Base-by-base conservation (phyloP, 768 basidiomycete species). In the Lentinula sp. region DNA sequence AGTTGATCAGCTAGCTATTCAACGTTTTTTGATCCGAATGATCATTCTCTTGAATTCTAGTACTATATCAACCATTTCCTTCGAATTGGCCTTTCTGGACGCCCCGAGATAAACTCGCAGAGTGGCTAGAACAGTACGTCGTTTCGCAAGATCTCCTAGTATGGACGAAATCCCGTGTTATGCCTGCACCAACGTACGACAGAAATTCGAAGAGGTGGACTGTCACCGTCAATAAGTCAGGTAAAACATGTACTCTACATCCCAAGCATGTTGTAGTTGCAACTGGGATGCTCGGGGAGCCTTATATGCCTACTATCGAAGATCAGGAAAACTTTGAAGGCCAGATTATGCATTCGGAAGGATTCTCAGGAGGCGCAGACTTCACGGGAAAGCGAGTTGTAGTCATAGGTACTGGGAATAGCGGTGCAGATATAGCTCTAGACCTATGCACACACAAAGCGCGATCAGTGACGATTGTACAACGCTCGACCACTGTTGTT, bases 121-220 rank as follows among this genome's bases (percentile, higher is more conserved):
- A 76, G 63, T 81, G 77, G 77, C 59, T 81, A 15, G 77, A 81
- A 64, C 70, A 74, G n/a, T 81, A 81, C 61, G 74, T 67, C 1
- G 52, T 65, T 4, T 65, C 69, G 3, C 78, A 79, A 61, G 80
- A 81, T 58, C 68, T 81, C 8, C 67, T 74, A 4, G 71, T 81
- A 2, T 82, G 80, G 80, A 78, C 74, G 12, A 67, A 68, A 39
- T 71, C 77, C 2, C 63, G 63, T 13, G 64, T 73, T 6, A 56
- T 72, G 0, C 72, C 76, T 0, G 62, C 60, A 9, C 74, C 79
- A 0, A 62, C n/a, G 10, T 80, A 78, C 64, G 70, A 79, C 64
- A 32, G 59, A 20, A 28, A 32, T 1, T 60, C 64, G 0, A 70
- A 68, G 48, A 65, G 65, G 41, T 80, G 78, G 78, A 72, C 69